These are phyloP conservation scores for Hippophae rhamnoides DNA, from an alignment of 306 rosid species.

Conservation along the genomic window DNA sequence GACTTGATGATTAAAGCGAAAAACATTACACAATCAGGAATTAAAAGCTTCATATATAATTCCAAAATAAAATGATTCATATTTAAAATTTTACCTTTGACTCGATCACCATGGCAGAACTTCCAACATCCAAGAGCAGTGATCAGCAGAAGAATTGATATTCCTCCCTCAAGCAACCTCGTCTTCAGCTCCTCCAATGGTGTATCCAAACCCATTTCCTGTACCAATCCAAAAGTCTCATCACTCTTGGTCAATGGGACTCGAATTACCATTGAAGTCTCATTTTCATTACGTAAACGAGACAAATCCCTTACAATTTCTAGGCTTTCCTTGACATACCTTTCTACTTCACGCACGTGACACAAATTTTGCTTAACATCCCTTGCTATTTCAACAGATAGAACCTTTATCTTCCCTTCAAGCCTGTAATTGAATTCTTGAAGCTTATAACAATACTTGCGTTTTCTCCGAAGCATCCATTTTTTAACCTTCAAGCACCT, in stretches of 20 bases:
- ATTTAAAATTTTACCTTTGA: background rate
- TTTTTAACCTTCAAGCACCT: constrained; percentile 3
- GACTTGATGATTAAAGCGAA: background rate
- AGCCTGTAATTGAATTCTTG: background rate
- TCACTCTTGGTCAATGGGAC: no score
- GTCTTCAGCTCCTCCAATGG: constrained; percentile 38
- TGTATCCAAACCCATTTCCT: constrained; percentile 10
- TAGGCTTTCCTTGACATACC: background rate
- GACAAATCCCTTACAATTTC: background rate
- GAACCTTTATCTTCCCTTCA: background rate
- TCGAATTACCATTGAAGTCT: no score
- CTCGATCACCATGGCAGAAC: background rate
- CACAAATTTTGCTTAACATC: background rate
- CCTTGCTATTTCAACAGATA: background rate
- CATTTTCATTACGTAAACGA: no score
- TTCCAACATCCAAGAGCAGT: background rate
- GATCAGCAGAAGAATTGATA: background rate
- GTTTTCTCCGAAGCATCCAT: background rate
- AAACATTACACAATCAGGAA: background rate
- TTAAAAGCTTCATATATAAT: background rate
- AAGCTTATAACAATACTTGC: background rate
- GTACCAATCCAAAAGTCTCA: no score
- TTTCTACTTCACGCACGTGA: background rate
- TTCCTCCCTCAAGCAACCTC: background rate
- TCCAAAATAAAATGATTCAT: background rate